Base-by-base conservation (phyloP, 2,329 filamentous ascomycete species). In the Nemania abortiva region DNA sequence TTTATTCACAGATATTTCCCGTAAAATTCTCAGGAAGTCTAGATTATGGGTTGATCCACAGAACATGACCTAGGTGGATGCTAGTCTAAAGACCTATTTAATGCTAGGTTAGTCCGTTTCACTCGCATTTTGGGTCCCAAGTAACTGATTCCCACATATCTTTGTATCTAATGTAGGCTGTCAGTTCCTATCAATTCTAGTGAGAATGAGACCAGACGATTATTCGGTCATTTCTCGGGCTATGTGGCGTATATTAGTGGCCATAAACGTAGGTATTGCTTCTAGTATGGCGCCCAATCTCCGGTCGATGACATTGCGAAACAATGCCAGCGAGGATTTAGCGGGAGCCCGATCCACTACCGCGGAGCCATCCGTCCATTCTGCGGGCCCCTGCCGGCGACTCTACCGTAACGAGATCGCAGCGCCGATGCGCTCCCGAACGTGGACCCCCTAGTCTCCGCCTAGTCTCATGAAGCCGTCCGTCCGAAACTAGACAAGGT, bases 331-430 rank as follows among this genome's bases (percentile, higher is more conserved):
- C 37, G 11, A 13, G 13, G 6, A 11, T 42, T 15, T 42, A 42
- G 37, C 37, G 37, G 37, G 9, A 42, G 9, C 13, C 37, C 37
- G 13, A 11, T 15, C 13, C 42, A 57, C 45, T 5, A n/a, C 55
- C 31, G n/a, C 54, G 31, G 31, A 27, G 22, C 10, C 49, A 54
- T 24, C 39, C 37, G 47, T 47, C 27, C 18, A 11, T n/a, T 13
- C 27, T 42, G 49, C 47, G 24, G n/a, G 13, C n/a, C 62, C 54
- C 20, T 54, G 10, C 54, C 52, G 63, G 54, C 24, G 15, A 37
- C 45, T 37, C 37, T 65, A 10, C 56, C 37, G 47, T 31, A 65
- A 49, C 31, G 20, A 60, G 63, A 55, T 54, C 11, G 29, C 60
- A 45, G 24, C 37, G 47, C 63, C 49, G 37, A 65, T 13, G 6